Conservation (phyloP, 208 protist genomes). For the Crithidia acanthocephali region DNA sequence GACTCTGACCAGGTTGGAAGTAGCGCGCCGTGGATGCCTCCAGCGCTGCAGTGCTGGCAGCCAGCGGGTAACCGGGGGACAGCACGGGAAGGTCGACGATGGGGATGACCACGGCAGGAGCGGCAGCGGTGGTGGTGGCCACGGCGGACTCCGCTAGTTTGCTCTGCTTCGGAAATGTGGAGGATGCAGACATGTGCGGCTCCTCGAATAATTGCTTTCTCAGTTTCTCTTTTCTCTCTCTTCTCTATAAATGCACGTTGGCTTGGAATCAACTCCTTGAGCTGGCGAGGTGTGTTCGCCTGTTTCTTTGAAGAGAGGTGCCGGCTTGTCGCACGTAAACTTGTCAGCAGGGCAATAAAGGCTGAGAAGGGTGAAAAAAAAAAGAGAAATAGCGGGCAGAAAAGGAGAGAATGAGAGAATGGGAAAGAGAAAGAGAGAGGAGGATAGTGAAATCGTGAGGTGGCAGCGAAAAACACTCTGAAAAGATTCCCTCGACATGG, state of each 20-base stretch:
- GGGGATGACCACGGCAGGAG: constrained; percentile 2
- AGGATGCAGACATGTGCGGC: neutral
- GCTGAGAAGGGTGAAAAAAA: too few relatives aligned
- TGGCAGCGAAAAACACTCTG: too few relatives aligned
- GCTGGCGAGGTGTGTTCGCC: too few relatives aligned
- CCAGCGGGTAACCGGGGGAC: constrained; percentile 23
- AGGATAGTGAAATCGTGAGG: neutral
- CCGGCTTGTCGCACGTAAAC: too few relatives aligned
- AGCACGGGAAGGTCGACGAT: constrained; percentile 23
- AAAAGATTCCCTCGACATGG: too few relatives aligned
- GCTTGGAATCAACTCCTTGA: too few relatives aligned
- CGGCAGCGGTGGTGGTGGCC: neutral
- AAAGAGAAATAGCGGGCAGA: too few relatives aligned
- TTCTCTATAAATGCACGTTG: too few relatives aligned
- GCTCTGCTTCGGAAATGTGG: neutral
- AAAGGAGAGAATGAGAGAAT: neutral
- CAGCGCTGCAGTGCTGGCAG: constrained; percentile 17
- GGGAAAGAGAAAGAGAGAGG: neutral
- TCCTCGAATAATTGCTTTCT: too few relatives aligned
- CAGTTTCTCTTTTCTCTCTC: too few relatives aligned
- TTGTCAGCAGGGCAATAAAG: too few relatives aligned
- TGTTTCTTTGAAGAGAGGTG: too few relatives aligned
- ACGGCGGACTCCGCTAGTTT: neutral
- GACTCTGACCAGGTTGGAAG: constrained; percentile 11
- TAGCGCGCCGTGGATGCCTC: constrained; percentile 23